phyloP scores from a whole-genome alignment of 2,329 filamentous ascomycete species.

The Myotisia sp. region DNA sequence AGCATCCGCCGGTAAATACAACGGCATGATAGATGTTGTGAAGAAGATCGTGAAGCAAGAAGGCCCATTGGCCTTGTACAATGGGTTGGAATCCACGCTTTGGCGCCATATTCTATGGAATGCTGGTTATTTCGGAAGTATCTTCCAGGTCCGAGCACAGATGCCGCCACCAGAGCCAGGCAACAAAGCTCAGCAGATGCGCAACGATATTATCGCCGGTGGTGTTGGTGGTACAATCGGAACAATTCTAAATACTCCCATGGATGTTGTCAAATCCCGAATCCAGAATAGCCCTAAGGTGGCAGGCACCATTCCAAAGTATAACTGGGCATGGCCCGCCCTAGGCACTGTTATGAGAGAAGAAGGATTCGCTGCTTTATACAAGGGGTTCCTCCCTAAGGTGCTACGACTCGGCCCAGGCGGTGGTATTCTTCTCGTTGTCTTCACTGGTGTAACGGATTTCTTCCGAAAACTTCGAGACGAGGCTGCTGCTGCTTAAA shows the following conservation, averaged over 20 bases:
- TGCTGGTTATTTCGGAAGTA: conserved; percentile 92
- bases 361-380: conserved; percentile 80
- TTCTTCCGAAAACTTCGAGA: conserved; percentile 65
- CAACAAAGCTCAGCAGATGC: conserved; percentile 65
- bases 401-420: conserved; percentile 63
- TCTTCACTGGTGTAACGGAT: conserved; percentile 45
- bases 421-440: conserved; percentile 43
- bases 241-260: conserved; percentile 84
- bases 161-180: conserved; percentile 57
- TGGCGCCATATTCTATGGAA: conserved; percentile 96
- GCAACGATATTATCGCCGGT: conserved; percentile 78
- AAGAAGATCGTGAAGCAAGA: conserved; percentile 63
- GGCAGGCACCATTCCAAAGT: conserved; percentile 71
- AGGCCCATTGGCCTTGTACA: conserved; percentile 79
- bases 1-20: conserved; percentile 66
- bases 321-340: conserved; percentile 95
- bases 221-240: conserved; percentile 77
- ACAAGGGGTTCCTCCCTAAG: conserved; percentile 97
- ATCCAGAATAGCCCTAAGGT: conserved; percentile 89
- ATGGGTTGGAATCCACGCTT: conserved; percentile 88
- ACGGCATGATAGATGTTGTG: conserved; percentile 40
- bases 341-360: conserved; percentile 78
- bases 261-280: conserved; percentile 95
- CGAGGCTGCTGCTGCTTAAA: no score
- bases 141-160: conserved; percentile 84